phyloP scores from a whole-genome alignment of 2,329 filamentous ascomycete species.

The Aspergillus melleus region DNA sequence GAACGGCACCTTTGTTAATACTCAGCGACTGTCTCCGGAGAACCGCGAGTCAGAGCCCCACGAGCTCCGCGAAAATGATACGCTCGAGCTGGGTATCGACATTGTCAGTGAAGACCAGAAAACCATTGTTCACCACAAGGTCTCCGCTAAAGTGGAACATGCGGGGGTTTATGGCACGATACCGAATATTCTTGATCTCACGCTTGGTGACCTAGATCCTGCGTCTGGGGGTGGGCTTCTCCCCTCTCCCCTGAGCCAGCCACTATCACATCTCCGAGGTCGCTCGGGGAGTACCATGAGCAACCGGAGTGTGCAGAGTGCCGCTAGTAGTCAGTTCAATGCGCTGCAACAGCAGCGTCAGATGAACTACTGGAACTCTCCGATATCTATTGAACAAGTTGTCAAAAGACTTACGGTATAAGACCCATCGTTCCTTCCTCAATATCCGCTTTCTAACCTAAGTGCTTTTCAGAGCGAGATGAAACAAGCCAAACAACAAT shows the following conservation, averaged over 20 bases:
- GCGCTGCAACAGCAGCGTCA: conserved; percentile 70
- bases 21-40: conserved; percentile 82
- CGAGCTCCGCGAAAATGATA: conserved; percentile 86
- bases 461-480: conserved; percentile 69
- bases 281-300: conserved; percentile 68
- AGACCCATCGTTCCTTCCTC: background rate
- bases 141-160: conserved; percentile 94
- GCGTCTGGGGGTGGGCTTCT: conserved; percentile 70
- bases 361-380: conserved; percentile 80
- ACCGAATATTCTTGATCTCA: conserved; percentile 81
- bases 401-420: conserved; percentile 79
- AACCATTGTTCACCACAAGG: conserved; percentile 97
- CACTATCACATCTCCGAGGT: conserved; percentile 66
- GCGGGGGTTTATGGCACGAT: conserved; percentile 74
- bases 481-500: conserved; percentile 83
- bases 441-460: conserved; percentile 14
- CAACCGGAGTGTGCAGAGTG: conserved; percentile 59
- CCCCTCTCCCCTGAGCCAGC: conserved; percentile 65
- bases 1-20: conserved; percentile 98
- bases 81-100: conserved; percentile 92
- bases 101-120: conserved; percentile 99
- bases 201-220: conserved; percentile 87
- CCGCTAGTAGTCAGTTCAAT: conserved; percentile 55
- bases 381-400: conserved; percentile 90
- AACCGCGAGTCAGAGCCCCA: conserved; percentile 96